phyloP scores from a whole-genome alignment of 2,329 filamentous ascomycete genomes.

The Trichophyton benhamiae region DNA sequence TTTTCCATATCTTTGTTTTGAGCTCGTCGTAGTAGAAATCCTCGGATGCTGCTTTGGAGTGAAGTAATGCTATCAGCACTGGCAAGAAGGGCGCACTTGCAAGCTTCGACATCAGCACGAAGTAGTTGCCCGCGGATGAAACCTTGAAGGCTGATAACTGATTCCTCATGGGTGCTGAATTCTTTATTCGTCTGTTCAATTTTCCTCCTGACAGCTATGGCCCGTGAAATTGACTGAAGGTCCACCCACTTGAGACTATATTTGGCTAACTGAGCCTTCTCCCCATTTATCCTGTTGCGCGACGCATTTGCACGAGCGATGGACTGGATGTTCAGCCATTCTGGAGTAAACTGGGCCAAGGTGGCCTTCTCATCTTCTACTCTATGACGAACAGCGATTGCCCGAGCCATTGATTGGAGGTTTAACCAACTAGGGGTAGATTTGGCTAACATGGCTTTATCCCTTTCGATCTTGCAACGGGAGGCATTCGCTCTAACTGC shows the following conservation, averaged over 20 bases:
- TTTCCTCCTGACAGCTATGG: constrained; percentile 20
- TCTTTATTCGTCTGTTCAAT: constrained; percentile 20
- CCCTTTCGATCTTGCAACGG: constrained; percentile 18
- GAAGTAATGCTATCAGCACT: constrained; percentile 34
- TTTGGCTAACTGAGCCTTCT: neutral
- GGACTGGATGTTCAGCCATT: constrained; percentile 36
- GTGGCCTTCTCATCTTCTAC: neutral
- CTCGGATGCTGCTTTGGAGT: constrained; percentile 43
- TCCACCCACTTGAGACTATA: constrained; percentile 20
- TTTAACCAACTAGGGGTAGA: constrained; percentile 17
- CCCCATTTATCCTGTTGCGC: constrained; percentile 17
- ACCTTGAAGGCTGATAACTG: constrained; percentile 25
- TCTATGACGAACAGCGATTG: neutral
- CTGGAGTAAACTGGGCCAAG: neutral
- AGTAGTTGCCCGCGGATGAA: constrained; percentile 22
- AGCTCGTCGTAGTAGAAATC: constrained; percentile 25
- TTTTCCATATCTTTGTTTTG: constrained; percentile 21
- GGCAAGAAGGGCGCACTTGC: constrained; percentile 30
- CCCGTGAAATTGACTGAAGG: constrained; percentile 38
- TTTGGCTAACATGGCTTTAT: constrained; percentile 29
- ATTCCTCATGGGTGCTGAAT: constrained; percentile 20
- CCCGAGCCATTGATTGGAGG: neutral
- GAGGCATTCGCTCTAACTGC: constrained; percentile 13
- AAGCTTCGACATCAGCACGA: constrained; percentile 22
- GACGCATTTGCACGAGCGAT: constrained; percentile 30